A percentile compares a stretch with the other conserved stretches of the same genome.
These are phyloP conservation scores for Quercus phellos DNA, from an alignment of 331 rosid genomes.

Conservation along the genomic window DNA sequence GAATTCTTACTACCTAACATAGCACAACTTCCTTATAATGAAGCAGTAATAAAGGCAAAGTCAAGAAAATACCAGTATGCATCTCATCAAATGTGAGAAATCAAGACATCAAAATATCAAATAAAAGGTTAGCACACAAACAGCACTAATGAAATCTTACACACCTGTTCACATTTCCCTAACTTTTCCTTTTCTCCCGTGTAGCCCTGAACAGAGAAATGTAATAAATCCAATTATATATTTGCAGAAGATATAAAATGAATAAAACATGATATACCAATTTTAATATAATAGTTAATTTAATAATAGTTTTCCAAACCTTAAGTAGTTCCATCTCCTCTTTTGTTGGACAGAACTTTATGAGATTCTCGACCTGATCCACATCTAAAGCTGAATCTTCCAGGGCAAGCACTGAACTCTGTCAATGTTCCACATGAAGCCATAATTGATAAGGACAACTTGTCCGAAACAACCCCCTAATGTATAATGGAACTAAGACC, in stretches of 20 bases:
- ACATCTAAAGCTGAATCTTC: conserved; percentile 71
- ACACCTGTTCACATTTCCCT: conserved; percentile 96
- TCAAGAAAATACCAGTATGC: background rate
- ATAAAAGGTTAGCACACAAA: background rate
- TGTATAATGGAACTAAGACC: background rate
- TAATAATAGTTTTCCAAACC: conserved; percentile 41
- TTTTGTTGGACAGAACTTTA: conserved; percentile 87
- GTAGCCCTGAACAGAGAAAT: conserved; percentile 53
- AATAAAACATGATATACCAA: background rate
- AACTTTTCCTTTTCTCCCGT: conserved; percentile 80
- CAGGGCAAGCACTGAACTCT: conserved; percentile 78
- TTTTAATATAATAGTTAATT: conserved; percentile 15
- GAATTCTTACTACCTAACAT: background rate
- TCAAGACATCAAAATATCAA: background rate
- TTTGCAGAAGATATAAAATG: background rate
- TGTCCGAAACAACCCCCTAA: background rate
- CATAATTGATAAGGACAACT: conserved; percentile 24
- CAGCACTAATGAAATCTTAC: conserved; percentile 11
- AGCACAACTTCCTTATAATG: background rate
- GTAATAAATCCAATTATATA: conserved; percentile 16
- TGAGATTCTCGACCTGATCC: conserved; percentile 87
- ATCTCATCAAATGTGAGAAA: background rate
- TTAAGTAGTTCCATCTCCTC: conserved; percentile 91
- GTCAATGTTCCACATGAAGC: conserved; percentile 30
- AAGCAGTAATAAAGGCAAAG: background rate